phyloP scores from a whole-genome alignment of 2,329 filamentous ascomycete species.

The Aspergillus sp. region DNA sequence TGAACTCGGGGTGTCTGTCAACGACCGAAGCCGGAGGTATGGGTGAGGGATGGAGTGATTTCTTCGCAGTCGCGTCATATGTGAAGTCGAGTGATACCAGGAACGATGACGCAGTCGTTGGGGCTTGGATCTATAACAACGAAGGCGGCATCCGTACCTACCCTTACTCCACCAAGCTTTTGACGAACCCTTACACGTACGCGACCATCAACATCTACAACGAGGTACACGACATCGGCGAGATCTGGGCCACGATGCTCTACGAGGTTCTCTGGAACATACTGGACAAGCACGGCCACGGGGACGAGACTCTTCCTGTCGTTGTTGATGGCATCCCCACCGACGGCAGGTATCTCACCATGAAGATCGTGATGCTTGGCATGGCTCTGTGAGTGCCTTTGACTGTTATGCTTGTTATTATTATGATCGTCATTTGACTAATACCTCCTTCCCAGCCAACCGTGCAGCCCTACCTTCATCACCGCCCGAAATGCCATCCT shows the following conservation, averaged over 20 bases:
- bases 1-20: slow-evolving; percentile 18
- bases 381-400: slow-evolving; percentile 22
- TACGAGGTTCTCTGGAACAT: slow-evolving; percentile 25
- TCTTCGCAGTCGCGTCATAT: slow-evolving; percentile 21
- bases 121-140: slow-evolving; percentile 18
- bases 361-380: slow-evolving; percentile 24
- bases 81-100: slow-evolving; percentile 20
- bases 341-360: slow-evolving; percentile 22
- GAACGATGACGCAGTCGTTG: slow-evolving; percentile 17
- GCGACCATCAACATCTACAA: slow-evolving; percentile 13
- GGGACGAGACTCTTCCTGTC: slow-evolving; percentile 11
- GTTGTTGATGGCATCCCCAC: slow-evolving; percentile 13
- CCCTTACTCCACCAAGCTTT: slow-evolving; percentile 20
- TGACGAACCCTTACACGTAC: slow-evolving; percentile 19
- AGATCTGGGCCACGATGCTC: slow-evolving; percentile 22
- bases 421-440: neutral
- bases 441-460: slow-evolving; percentile 15
- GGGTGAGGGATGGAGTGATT: slow-evolving; percentile 26
- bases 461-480: slow-evolving; percentile 23
- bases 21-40: slow-evolving; percentile 21
- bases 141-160: slow-evolving; percentile 16
- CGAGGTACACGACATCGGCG: slow-evolving; percentile 19
- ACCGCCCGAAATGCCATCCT: slow-evolving; percentile 23
- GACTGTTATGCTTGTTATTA: too few relatives aligned
- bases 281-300: slow-evolving; percentile 24